These are phyloP conservation scores for Carpinus viminea DNA, from an alignment of 306 rosid species.

Conservation along the genomic window DNA sequence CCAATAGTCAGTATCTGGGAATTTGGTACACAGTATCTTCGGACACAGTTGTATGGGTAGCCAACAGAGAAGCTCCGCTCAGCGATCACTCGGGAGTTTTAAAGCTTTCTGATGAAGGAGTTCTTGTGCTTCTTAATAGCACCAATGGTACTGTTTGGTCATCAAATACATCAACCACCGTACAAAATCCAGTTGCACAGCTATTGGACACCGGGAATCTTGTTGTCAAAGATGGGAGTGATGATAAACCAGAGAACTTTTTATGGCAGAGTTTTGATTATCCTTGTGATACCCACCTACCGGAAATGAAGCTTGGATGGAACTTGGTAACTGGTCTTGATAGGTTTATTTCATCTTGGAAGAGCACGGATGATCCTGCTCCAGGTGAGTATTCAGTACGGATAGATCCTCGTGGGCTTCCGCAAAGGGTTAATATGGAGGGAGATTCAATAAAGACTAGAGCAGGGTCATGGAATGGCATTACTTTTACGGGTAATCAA, in stretches of 20 bases:
- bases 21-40: constrained; percentile 52
- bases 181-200: constrained; percentile 21
- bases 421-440: neutral
- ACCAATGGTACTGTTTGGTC: constrained; percentile 20
- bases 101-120: constrained; percentile 22
- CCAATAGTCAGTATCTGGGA: constrained; percentile 48
- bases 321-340: constrained; percentile 31
- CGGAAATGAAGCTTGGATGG: constrained; percentile 52
- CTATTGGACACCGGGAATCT: constrained; percentile 43
- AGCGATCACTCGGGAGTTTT: constrained; percentile 36
- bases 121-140: constrained; percentile 36
- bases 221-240: constrained; percentile 30
- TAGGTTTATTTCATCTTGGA: constrained; percentile 39
- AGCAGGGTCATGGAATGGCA: constrained; percentile 36
- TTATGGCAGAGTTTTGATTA: constrained; percentile 61
- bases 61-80: constrained; percentile 46
- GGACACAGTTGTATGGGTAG: constrained; percentile 59
- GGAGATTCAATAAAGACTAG: neutral
- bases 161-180: neutral
- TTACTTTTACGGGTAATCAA: neutral
- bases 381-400: constrained; percentile 19
- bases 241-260: neutral
- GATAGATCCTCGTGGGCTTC: neutral
- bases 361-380: constrained; percentile 41
- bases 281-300: constrained; percentile 50